phyloP scores from a whole-genome alignment of 1,284 basidiomycete genomes.

The Hortiboletus rubellus region DNA sequence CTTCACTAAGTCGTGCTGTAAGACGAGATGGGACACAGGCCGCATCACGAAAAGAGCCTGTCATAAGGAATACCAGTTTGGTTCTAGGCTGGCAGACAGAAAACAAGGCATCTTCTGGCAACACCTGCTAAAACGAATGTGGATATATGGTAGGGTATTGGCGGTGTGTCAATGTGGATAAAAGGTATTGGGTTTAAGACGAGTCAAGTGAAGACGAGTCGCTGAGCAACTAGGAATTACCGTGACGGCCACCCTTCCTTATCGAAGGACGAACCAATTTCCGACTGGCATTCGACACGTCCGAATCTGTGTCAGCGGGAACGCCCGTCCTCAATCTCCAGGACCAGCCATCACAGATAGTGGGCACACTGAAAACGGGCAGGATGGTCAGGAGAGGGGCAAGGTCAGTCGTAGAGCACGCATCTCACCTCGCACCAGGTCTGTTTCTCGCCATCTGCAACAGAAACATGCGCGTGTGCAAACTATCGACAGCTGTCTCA shows the following conservation, averaged over 20 bases:
- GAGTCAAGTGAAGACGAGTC: conserved; percentile 10
- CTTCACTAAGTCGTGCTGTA: too few species aligned
- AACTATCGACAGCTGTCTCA: too few species aligned
- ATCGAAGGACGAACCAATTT: conserved; percentile 5
- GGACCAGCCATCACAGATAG: conserved; percentile 11
- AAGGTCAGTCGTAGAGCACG: not conserved
- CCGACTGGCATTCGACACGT: conserved; percentile 15
- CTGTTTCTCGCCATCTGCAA: conserved; percentile 20
- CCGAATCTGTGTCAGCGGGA: conserved; percentile 22
- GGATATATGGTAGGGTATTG: not conserved
- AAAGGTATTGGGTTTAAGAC: conserved; percentile 4
- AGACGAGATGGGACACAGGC: too few species aligned
- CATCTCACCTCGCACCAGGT: conserved; percentile 16
- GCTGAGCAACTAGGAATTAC: conserved; percentile 18
- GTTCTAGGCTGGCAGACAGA: too few species aligned
- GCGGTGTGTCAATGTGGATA: not conserved
- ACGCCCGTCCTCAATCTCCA: conserved; percentile 7
- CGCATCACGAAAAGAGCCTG: too few species aligned
- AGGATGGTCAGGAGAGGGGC: not conserved
- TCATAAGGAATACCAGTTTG: too few species aligned
- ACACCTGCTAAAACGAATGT: too few species aligned
- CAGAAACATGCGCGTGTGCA: conserved; percentile 10
- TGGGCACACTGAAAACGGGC: not conserved
- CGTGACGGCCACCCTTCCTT: not conserved
- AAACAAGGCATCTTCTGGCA: too few species aligned